phyloP scores from a whole-genome alignment of 441 rosid species.

The Lepidium campestre region DNA sequence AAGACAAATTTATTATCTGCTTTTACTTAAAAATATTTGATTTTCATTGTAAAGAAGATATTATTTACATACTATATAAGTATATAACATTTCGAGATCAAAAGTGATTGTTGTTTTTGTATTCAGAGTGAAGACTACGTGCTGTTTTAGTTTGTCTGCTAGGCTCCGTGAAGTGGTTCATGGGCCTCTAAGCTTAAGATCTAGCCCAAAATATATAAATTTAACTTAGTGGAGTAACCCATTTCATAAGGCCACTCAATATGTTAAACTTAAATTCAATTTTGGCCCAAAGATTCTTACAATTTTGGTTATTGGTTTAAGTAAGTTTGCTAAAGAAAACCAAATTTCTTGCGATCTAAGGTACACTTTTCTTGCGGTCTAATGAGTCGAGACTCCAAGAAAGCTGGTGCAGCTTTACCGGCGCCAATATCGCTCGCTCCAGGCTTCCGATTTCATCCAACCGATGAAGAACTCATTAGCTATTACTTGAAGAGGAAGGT shows the following conservation, averaged over 20 bases:
- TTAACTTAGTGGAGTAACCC: too few species aligned
- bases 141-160: too few species aligned
- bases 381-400: neutral
- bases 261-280: too few species aligned
- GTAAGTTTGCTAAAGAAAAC: neutral
- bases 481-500: conserved; percentile 80
- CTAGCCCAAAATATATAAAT: neutral
- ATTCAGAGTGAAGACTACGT: neutral
- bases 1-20: neutral
- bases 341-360: neutral
- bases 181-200: neutral
- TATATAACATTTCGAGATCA: neutral
- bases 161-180: too few species aligned
- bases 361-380: too few species aligned
- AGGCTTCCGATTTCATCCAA: conserved; percentile 76
- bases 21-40: too few species aligned
- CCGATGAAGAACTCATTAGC: conserved; percentile 69
- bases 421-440: conserved; percentile 50
- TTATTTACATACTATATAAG: too few species aligned
- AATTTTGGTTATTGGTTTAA: too few species aligned
- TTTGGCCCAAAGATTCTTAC: too few species aligned
- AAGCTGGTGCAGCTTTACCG: neutral
- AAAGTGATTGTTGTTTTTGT: neutral
- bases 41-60: too few species aligned
- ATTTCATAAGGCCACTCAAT: too few species aligned